Base-by-base conservation (phyloP, 1,284 basidiomycete genomes). In the Ustilago loliicola region DNA sequence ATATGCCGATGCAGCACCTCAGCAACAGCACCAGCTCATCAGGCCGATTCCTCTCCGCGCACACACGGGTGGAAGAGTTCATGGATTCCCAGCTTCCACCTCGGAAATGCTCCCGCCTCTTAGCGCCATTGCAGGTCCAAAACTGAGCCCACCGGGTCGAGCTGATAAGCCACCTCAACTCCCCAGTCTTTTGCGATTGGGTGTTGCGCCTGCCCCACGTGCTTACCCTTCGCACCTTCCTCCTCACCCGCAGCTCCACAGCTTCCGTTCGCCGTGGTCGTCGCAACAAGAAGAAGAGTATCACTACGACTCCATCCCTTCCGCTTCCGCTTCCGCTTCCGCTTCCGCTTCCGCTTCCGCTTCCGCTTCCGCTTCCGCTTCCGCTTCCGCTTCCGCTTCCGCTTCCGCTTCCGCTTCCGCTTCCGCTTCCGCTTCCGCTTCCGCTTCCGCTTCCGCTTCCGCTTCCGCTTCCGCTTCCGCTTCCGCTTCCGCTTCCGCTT, bases 161-260 rank as follows among this genome's bases (percentile, higher is more conserved):
- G 25, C 5, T 2, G 61, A 48, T 5, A 73, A 60, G 17, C 17
- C 47, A 36, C 73, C 68, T 0, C 59, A 66, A 29, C 60, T 76
- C 8, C 68, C 73, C 2, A 67, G 64, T 34, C 61, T 76, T 5
- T 61, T 68, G 11, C 61, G 72, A 15, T 48, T 63, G 4, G 47
- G 30, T 10, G 57, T 34, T 5, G 45, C 56, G 3, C 48, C 21
- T 9, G 42, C 11, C 42, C n/a, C 57, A 2, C 65, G 64, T 4
- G 23, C 57, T 3, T 64, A 60, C 23, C 29, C 47, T 25, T 52
- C 64, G 51, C 61, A 60, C 3, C 32, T 63, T 30, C 61, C 59
- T 25, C 47, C 60, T 15, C 61, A 61, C 51, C 19, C 55, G 8
- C 61, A 64, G 25, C 53, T 64, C 3, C 61, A 61, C 51, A 17